Base-by-base conservation (phyloP, 192 early-diverging fungal genomes). In the Blastocladiella britannica region DNA sequence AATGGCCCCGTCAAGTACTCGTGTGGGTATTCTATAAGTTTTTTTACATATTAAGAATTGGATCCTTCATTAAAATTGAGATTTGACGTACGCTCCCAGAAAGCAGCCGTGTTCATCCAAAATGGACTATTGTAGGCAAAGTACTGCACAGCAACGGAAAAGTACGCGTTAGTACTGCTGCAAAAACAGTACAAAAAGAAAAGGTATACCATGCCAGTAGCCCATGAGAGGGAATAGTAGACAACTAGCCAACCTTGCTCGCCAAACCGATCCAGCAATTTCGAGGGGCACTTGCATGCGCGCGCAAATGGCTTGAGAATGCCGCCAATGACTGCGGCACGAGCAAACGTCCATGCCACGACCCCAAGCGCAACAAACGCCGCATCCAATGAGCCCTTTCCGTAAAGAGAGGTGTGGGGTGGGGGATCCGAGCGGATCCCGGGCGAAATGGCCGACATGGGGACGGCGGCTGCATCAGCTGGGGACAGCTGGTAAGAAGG, bases 241-340 rank as follows among this genome's bases (percentile, higher is more conserved):
- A 69, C 26, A 25, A 70, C 29, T 27, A 66, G 55, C 77, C 77
- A 79, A 0, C 55, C 58, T 63, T 70, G 72, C 47, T 79, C 77
- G 64, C 68, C 56, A 57, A 79, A 79, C 53, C 74, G 67, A 4
- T 47, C 37, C 2, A 47, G 37, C 15, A 47, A 20, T 20, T 47
- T 47, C 37, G 12, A 20, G 37, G 37, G 37, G 15, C 12, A 9
- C 0, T 20, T 9, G 15, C 12, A 20, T 20, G 37, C 12, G 15
- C 37, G 37, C 15, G 15, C 37, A 6, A 47, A 20, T 9, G 37
- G 37, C 37, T 47, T 47, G 37, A 47, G 12, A 9, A 47, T 47
- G 37, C n/a, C 12, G 37, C n/a, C 37, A 4, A 47, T 47, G 37
- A 9, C 12, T 20, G n/a, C 12, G 15, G 37, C 37, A 20, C 37